Evolutionary conservation across 345 rosid genomes (phyloP), one percentile per base, ranked within the genome.

Genomic region (Aquilaria malaccensis): DNA sequence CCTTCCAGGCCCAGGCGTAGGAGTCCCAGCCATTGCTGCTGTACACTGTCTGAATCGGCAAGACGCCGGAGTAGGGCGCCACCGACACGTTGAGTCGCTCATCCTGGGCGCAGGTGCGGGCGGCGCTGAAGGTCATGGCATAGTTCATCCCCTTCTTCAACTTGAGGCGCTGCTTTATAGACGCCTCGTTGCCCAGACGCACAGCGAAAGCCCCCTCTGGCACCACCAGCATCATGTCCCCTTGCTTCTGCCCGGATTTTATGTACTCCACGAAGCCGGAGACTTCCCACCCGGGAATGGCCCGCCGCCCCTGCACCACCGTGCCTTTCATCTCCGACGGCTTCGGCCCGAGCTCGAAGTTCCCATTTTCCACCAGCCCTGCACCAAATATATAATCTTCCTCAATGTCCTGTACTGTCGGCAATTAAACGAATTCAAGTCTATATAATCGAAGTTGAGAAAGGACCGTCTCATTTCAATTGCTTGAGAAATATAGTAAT

Each of bases 221-320:
- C 45, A 92, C 98, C n/a, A 91, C 83, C 0, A 91, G 86, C 57
- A 88, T 47, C 98, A 91, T 88, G 79, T 83, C 98, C 2, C 98
- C 96, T 74, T 91, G 98, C 76, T 83, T 91, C 50, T 91, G 86
- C 2, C 98, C 98, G 2, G 95, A 86, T 43, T 70, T 78, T 48
- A 91, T 88, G 85, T 88, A 88, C 73, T 91, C 95, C 11, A 91
- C 90, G 29, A 76, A 83, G 4, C 98, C 98, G 2, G 85, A 74
- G 29, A 83, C 58, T 70, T 83, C 88, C 98, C 98, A 91, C 3
- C 60, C 67, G 0, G 98, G 98, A 48, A 91, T 78, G 7, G 87
- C 80, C 10, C 55, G 52, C 13, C 67, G 76, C 50, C 72, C 77
- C 0, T 69, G 58, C 33, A 91, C 91, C 29, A 70, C 79, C 4